Evolutionary conservation across 805 yeast genomes (phyloP).

Genomic region (Candida pini): DNA sequence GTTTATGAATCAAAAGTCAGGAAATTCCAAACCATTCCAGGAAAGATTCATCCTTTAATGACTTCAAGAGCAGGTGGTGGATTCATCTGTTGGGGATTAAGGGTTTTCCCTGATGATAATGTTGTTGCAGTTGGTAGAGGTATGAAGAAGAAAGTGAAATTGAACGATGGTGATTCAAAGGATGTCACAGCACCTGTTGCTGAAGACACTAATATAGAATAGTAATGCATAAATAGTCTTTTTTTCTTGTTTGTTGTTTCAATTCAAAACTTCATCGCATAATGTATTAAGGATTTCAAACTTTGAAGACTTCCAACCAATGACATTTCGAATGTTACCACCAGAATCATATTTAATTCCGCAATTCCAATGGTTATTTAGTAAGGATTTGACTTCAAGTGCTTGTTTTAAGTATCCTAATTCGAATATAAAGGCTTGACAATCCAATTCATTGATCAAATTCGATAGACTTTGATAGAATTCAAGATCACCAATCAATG

Average conservation of each 20-base stretch:
- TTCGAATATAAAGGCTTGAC: slow-evolving; percentile 68
- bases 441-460: slow-evolving; percentile 35
- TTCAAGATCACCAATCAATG: slow-evolving; percentile 73
- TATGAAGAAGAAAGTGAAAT: slow-evolving; percentile 36
- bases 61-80: slow-evolving; percentile 93
- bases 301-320: slow-evolving; percentile 45
- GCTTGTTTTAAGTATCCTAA: slow-evolving; percentile 63
- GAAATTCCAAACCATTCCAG: slow-evolving; percentile 87
- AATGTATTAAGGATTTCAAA: slow-evolving; percentile 9
- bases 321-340: slow-evolving; percentile 51
- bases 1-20: slow-evolving; percentile 78
- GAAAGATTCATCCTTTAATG: slow-evolving; percentile 93
- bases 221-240: not conserved
- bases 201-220: slow-evolving; percentile 1
- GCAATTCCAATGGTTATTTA: slow-evolving; percentile 32
- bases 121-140: slow-evolving; percentile 70
- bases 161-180: slow-evolving; percentile 11
- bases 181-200: slow-evolving; percentile 8
- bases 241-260: not conserved
- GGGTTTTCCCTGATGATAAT: slow-evolving; percentile 66
- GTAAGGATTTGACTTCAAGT: slow-evolving; percentile 10
- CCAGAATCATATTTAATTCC: slow-evolving; percentile 47
- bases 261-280: slow-evolving; percentile 11
- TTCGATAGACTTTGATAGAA: slow-evolving; percentile 54
- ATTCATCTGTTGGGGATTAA: slow-evolving; percentile 67